These are phyloP conservation scores for Vicia faba DNA, from an alignment of 306 rosid genomes.

Conservation along the genomic window DNA sequence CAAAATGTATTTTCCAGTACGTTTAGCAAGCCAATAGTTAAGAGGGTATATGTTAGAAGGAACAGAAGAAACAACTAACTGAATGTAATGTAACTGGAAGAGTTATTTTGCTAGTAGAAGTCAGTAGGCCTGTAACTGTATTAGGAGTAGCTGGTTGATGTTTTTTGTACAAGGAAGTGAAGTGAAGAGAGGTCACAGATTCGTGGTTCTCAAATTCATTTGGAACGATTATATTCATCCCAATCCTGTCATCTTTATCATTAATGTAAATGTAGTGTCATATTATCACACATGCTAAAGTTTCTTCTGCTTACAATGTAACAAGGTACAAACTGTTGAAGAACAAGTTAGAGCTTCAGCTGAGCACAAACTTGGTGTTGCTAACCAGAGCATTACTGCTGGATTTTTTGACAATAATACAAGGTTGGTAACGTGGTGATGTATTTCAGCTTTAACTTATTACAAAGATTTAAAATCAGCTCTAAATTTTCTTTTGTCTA, in stretches of 20 bases:
- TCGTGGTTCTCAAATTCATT: not conserved
- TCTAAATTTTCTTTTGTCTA: conserved; percentile 35
- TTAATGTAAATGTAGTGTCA: conserved; percentile 19
- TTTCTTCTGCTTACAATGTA: conserved; percentile 26
- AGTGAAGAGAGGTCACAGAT: conserved; percentile 7
- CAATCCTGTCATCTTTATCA: not conserved
- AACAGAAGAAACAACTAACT: conserved; percentile 4
- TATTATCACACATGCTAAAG: conserved; percentile 36
- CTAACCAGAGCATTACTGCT: conserved; percentile 99
- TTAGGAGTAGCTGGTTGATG: not conserved
- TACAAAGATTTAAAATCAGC: conserved; percentile 18
- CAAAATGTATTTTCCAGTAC: not conserved
- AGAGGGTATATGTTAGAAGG: conserved; percentile 11
- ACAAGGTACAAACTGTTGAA: conserved; percentile 98
- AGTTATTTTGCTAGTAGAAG: not conserved
- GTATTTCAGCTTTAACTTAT: conserved; percentile 31
- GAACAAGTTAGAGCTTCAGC: conserved; percentile 99
- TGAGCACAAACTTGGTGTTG: conserved; percentile 99
- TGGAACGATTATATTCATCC: not conserved
- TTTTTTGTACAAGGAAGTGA: not conserved
- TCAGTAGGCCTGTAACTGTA: not conserved
- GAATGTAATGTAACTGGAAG: conserved; percentile 3
- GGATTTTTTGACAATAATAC: conserved; percentile 99
- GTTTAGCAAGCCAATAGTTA: conserved; percentile 14
- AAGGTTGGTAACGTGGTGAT: conserved; percentile 53